Conservation (phyloP, 306 rosid species). For the Hylodesmum podocarpum region DNA sequence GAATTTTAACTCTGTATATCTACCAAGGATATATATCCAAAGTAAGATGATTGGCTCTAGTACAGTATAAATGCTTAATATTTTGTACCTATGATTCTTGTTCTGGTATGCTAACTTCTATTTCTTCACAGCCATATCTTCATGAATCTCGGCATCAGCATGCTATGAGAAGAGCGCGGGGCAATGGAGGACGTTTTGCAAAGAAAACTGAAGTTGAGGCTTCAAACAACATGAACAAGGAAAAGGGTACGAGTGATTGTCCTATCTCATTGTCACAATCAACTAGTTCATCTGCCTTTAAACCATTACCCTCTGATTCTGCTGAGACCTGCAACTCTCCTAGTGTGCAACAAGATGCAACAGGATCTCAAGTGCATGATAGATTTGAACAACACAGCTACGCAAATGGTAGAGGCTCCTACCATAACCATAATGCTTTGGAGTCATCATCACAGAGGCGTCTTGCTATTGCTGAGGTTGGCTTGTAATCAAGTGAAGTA, state of each 20-base stretch:
- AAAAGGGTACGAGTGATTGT: conserved; percentile 44
- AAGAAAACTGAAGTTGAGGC: conserved; percentile 53
- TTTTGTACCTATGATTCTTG: neutral
- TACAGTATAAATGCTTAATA: neutral
- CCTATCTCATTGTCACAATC: conserved; percentile 52
- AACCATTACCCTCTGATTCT: conserved; percentile 51
- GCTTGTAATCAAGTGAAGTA: conserved; percentile 20
- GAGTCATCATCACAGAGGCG: conserved; percentile 62
- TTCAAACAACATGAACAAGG: conserved; percentile 36
- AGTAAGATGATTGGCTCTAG: neutral
- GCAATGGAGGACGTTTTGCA: conserved; percentile 93
- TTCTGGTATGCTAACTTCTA: conserved; percentile 17
- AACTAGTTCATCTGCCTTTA: conserved; percentile 69
- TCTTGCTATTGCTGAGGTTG: conserved; percentile 57
- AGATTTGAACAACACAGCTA: conserved; percentile 39
- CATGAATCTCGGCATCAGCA: conserved; percentile 96
- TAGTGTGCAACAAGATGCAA: conserved; percentile 42
- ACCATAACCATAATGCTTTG: conserved; percentile 43
- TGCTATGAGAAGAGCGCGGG: conserved; percentile 86
- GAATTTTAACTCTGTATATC: neutral
- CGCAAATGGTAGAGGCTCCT: conserved; percentile 45
- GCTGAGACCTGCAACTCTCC: conserved; percentile 65
- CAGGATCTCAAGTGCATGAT: conserved; percentile 38
- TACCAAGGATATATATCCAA: neutral
- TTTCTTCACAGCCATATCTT: conserved; percentile 71